phyloP scores from a whole-genome alignment of 2,329 filamentous ascomycete species.

The Penicillium sp. region DNA sequence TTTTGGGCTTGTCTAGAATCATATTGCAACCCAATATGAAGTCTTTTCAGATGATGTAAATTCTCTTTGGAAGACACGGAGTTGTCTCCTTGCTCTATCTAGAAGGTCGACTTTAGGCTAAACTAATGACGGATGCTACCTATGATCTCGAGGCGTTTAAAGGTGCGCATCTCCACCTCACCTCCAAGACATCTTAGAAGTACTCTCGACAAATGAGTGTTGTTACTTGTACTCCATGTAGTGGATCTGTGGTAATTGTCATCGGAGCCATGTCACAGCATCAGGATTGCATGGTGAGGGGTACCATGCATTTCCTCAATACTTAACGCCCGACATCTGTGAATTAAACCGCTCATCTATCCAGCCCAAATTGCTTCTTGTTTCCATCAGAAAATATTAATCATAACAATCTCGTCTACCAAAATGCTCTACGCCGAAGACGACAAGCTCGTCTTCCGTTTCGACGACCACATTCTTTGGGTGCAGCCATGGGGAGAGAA shows the following conservation, averaged over 20 bases:
- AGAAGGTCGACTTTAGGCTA: slow-evolving; percentile 6
- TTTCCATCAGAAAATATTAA: background rate
- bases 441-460: slow-evolving; percentile 35
- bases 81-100: background rate
- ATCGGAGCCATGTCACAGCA: slow-evolving; percentile 1
- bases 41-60: too few species aligned
- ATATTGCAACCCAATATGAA: background rate
- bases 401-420: background rate
- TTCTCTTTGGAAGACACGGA: background rate
- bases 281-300: slow-evolving; percentile 4
- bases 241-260: background rate
- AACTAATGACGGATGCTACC: background rate
- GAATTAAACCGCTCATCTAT: background rate
- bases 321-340: background rate
- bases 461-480: slow-evolving; percentile 40
- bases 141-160: slow-evolving; percentile 5
- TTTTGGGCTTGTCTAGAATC: background rate
- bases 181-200: background rate
- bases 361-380: background rate
- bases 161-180: slow-evolving; percentile 2
- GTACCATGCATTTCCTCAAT: background rate
- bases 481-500: slow-evolving; percentile 41
- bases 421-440: slow-evolving; percentile 36
- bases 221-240: background rate
- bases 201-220: background rate